phyloP scores from a whole-genome alignment of 164 flowering plant genomes.

The Piper betle region DNA sequence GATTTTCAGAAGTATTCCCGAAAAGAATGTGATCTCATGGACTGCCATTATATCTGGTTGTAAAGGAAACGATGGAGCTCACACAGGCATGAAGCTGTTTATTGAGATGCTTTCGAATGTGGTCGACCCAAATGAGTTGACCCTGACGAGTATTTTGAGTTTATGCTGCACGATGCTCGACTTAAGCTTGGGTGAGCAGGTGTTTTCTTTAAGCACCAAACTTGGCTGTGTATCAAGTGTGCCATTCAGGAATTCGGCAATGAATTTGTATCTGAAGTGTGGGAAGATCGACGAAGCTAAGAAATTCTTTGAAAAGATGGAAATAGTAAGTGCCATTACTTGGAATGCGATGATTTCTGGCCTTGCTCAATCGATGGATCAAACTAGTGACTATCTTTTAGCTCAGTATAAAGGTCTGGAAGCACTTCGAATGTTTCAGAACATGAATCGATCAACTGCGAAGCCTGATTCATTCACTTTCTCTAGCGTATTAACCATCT shows the following conservation, averaged over 20 bases:
- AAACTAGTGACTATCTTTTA: constrained; percentile 21
- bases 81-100: constrained; percentile 33
- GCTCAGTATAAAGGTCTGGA: constrained; percentile 42
- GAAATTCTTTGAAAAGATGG: constrained; percentile 42
- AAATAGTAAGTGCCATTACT: constrained; percentile 36
- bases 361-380: constrained; percentile 46
- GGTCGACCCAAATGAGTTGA: constrained; percentile 38
- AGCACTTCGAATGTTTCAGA: constrained; percentile 48
- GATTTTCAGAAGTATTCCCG: constrained; percentile 38
- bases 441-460: constrained; percentile 37
- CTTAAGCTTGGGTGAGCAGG: constrained; percentile 42
- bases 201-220: constrained; percentile 51
- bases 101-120: constrained; percentile 30
- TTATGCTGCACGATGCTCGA: constrained; percentile 40
- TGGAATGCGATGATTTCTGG: constrained; percentile 93
- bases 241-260: constrained; percentile 42
- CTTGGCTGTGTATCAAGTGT: constrained; percentile 32
- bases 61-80: constrained; percentile 44
- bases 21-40: constrained; percentile 78
- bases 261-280: constrained; percentile 73
- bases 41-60: constrained; percentile 56
- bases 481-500: constrained; percentile 57
- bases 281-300: constrained; percentile 42
- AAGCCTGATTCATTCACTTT: constrained; percentile 62
- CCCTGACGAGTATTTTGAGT: constrained; percentile 54